These are phyloP conservation scores for Globisporangium megalacanthum DNA, from an alignment of 352 stramenopile species.

Conservation along the genomic window DNA sequence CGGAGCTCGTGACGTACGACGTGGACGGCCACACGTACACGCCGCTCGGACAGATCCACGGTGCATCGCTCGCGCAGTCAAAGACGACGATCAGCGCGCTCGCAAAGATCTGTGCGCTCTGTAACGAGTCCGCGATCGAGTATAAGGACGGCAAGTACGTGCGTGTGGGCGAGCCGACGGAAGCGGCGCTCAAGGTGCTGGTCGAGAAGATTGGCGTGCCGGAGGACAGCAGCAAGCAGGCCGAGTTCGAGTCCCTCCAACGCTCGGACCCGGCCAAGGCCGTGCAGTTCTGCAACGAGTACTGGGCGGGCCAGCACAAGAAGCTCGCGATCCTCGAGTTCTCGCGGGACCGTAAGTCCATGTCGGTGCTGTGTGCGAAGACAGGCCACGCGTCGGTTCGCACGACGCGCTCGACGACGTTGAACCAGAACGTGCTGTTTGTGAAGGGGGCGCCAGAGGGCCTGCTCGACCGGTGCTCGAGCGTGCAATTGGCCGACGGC, in stretches of 20 bases:
- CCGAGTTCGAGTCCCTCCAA: constrained; percentile 51
- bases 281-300: constrained; percentile 82
- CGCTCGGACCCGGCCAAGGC: constrained; percentile 59
- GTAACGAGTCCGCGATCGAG: constrained; percentile 95
- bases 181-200: constrained; percentile 94
- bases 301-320: constrained; percentile 76
- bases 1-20: constrained; percentile 83
- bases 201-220: constrained; percentile 93
- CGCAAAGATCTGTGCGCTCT: constrained; percentile 91
- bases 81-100: constrained; percentile 80
- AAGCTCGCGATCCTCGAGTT: constrained; percentile 96
- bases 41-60: constrained; percentile 70
- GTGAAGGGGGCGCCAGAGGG: constrained; percentile 99
- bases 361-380: constrained; percentile 93
- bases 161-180: constrained; percentile 94
- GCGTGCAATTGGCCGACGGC: constrained; percentile 91
- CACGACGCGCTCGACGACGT: constrained; percentile 53
- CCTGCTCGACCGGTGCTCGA: constrained; percentile 94
- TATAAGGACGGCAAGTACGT: constrained; percentile 86
- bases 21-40: constrained; percentile 95
- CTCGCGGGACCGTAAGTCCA: constrained; percentile 96
- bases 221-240: constrained; percentile 54
- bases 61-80: constrained; percentile 41
- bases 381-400: constrained; percentile 19
- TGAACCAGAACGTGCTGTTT: constrained; percentile 91